phyloP scores from a whole-genome alignment of 495 filamentous ascomycete species.

The Penicillium crystallinum region DNA sequence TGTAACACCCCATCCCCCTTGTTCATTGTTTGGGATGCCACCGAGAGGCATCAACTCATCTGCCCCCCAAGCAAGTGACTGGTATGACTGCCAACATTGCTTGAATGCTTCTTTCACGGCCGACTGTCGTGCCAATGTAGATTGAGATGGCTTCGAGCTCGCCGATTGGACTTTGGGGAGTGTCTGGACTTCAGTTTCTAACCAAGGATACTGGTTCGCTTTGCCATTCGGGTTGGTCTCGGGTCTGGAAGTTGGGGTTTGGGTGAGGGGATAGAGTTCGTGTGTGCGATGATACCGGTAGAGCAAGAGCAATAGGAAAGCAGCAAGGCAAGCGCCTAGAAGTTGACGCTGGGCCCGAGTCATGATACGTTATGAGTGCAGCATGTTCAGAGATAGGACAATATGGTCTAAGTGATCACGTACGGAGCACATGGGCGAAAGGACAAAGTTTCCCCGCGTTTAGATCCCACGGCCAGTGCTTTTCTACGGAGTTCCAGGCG shows the following conservation, averaged over 20 bases:
- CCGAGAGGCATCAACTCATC: conserved; percentile 64
- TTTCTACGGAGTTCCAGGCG: too few species aligned
- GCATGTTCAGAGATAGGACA: conserved; percentile 3
- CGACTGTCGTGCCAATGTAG: conserved; percentile 14
- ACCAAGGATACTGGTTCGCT: conserved; percentile 4
- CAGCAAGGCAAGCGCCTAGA: conserved; percentile 8
- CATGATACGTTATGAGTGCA: conserved; percentile 3
- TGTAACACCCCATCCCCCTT: conserved; percentile 79
- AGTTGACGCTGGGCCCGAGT: conserved; percentile 15
- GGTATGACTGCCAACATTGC: conserved; percentile 63
- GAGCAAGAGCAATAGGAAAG: conserved; percentile 5
- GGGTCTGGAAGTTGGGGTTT: neutral
- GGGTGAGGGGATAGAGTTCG: neutral
- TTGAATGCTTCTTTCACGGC: conserved; percentile 55
- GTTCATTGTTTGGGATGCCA: conserved; percentile 53
- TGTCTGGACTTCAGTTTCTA: neutral
- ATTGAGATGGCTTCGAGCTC: neutral
- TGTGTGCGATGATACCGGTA: conserved; percentile 1
- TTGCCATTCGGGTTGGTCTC: neutral
- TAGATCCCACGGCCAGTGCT: neutral
- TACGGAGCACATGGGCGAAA: neutral
- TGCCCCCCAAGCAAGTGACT: conserved; percentile 57
- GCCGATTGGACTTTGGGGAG: conserved; percentile 7
- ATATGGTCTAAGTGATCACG: neutral
- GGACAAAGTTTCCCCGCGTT: neutral